Conservation (phyloP, 129 eudicot genomes). For the Pulicaria dysenterica region DNA sequence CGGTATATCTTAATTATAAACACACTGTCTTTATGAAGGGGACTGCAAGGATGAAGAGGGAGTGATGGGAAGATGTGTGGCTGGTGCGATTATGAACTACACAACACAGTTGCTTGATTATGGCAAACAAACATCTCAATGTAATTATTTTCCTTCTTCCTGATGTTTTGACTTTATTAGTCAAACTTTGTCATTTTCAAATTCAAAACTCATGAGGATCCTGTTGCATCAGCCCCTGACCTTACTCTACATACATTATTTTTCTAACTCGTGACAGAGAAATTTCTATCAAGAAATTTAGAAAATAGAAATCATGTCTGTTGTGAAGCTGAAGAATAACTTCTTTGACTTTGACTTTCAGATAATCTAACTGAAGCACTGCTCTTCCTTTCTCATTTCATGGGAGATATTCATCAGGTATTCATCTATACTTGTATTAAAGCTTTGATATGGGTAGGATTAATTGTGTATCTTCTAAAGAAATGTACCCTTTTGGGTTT, state of each 20-base stretch:
- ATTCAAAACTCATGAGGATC: slow-evolving; percentile 9
- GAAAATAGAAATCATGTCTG: not conserved
- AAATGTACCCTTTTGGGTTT: not conserved
- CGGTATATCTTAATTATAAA: not conserved
- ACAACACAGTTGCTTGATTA: slow-evolving; percentile 77
- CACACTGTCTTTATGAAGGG: slow-evolving; percentile 46
- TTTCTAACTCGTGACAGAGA: not conserved
- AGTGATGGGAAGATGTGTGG: slow-evolving; percentile 68
- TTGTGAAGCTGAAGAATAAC: not conserved
- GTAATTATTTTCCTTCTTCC: slow-evolving; percentile 36
- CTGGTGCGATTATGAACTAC: slow-evolving; percentile 89
- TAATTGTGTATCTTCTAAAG: not conserved
- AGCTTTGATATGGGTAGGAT: not conserved
- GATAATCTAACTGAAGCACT: slow-evolving; percentile 90
- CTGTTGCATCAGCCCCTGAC: not conserved
- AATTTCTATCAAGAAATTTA: not conserved
- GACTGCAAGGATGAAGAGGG: slow-evolving; percentile 94
- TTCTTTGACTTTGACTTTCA: slow-evolving; percentile 30
- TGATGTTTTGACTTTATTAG: not conserved
- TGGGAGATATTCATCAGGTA: slow-evolving; percentile 98
- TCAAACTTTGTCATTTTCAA: not conserved
- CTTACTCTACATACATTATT: not conserved
- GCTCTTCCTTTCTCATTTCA: slow-evolving; percentile 80
- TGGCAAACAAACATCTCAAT: slow-evolving; percentile 51
- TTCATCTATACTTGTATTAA: not conserved